phyloP scores from a whole-genome alignment of 768 basidiomycete genomes.

The Mycena indigotica region DNA sequence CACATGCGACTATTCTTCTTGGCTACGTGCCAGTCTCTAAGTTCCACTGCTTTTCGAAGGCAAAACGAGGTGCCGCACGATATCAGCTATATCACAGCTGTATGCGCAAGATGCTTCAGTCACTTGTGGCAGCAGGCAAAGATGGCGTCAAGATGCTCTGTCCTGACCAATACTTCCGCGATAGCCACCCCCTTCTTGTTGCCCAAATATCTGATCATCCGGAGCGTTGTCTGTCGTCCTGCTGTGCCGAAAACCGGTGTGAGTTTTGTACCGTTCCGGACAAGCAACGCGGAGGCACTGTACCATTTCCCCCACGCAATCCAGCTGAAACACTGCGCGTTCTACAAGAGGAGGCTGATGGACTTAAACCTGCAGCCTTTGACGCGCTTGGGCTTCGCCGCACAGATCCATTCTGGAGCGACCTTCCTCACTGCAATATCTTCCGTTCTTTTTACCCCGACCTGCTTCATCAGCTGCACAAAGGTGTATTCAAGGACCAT shows the following conservation, averaged over 20 bases:
- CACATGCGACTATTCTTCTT: background rate
- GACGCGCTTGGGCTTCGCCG: background rate
- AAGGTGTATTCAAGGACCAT: conserved; percentile 36
- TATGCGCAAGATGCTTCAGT: background rate
- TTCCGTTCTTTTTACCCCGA: conserved; percentile 33
- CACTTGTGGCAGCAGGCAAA: background rate
- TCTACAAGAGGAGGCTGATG: background rate
- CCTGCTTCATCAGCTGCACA: conserved; percentile 38
- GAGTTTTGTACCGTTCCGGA: background rate
- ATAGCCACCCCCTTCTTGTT: background rate
- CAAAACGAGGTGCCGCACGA: background rate
- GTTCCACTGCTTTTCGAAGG: background rate
- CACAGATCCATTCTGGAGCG: conserved; percentile 27
- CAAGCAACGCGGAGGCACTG: background rate
- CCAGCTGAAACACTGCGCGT: background rate
- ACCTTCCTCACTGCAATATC: conserved; percentile 32
- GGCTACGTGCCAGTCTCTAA: background rate
- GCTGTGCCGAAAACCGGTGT: background rate
- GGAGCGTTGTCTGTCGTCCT: background rate
- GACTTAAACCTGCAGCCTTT: background rate
- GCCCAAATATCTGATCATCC: background rate
- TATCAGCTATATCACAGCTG: background rate
- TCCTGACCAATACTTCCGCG: background rate
- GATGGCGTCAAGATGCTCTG: background rate
- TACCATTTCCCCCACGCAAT: background rate